These are phyloP conservation scores for Penicillium brevicompactum DNA, from an alignment of 2,329 filamentous ascomycete genomes.

Conservation along the genomic window DNA sequence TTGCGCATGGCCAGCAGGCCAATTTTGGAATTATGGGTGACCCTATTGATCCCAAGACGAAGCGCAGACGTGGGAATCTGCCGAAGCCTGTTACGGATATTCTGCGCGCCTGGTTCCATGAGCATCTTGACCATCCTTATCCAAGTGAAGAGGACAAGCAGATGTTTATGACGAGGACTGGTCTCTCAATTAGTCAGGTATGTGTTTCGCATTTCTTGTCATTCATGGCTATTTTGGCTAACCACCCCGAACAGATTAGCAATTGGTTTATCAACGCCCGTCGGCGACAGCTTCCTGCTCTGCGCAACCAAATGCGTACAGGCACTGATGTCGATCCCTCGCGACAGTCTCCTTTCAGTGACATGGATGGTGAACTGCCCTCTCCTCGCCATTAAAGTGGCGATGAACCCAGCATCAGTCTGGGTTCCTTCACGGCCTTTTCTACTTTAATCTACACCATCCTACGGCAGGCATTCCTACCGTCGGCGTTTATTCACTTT, in stretches of 20 bases:
- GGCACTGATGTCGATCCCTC: constrained; percentile 34
- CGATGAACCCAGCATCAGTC: background rate
- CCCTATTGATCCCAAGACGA: constrained; percentile 43
- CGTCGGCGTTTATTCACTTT: constrained; percentile 22
- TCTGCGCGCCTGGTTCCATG: constrained; percentile 75
- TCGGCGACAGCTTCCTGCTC: constrained; percentile 49
- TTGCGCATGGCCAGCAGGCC: constrained; percentile 34
- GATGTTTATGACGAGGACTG: constrained; percentile 73
- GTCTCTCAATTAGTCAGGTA: constrained; percentile 71
- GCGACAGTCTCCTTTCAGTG: constrained; percentile 39
- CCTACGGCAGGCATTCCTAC: constrained; percentile 22
- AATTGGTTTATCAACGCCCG: constrained; percentile 58
- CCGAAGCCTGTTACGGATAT: constrained; percentile 89
- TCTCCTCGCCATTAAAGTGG: constrained; percentile 29
- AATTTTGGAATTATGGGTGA: constrained; percentile 44
- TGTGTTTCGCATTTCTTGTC: constrained; percentile 6
- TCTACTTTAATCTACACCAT: constrained; percentile 10
- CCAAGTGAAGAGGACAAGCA: constrained; percentile 88
- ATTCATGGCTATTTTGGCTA: background rate
- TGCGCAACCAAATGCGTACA: constrained; percentile 48
- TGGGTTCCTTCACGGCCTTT: constrained; percentile 9
- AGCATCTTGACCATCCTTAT: constrained; percentile 79
- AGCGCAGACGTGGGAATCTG: constrained; percentile 74
- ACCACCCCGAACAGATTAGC: constrained; percentile 45
- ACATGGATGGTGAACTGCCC: constrained; percentile 32